A percentile compares a stretch with the other conserved stretches of the same genome.
Evolutionary conservation across 2,329 filamentous ascomycete genomes (phyloP).

Genomic region (Pestalotiopsis sp.): DNA sequence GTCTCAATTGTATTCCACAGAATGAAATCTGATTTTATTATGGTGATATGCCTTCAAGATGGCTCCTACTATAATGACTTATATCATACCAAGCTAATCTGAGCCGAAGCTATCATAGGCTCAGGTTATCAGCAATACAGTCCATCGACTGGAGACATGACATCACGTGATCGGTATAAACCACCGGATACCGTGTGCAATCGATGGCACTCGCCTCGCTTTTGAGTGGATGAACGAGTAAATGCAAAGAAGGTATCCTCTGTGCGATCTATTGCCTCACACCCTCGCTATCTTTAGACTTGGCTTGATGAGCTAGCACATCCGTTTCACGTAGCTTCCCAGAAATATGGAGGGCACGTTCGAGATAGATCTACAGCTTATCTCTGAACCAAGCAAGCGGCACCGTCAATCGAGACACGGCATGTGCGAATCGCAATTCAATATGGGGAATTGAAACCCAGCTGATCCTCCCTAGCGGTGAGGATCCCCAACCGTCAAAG

Average conservation of each 20-base stretch:
- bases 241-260: neutral
- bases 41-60: neutral
- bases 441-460: neutral
- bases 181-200: neutral
- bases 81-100: neutral
- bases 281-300: neutral
- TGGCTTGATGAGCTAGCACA: neutral
- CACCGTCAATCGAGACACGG: neutral
- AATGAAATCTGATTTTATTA: neutral
- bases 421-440: neutral
- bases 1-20: neutral
- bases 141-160: neutral
- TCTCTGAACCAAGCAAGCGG: neutral
- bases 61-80: neutral
- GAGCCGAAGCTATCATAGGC: neutral
- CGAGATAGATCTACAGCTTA: neutral
- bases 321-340: neutral
- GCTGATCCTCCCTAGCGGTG: neutral
- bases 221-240: neutral
- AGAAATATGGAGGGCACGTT: neutral
- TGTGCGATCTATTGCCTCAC: neutral
- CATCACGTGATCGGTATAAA: conserved; percentile 24
- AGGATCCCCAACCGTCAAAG: neutral
- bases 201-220: neutral
- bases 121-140: neutral